Evolutionary conservation across 2,329 filamentous ascomycete genomes (phyloP).

Genomic region (Alternaria brassicicola): DNA sequence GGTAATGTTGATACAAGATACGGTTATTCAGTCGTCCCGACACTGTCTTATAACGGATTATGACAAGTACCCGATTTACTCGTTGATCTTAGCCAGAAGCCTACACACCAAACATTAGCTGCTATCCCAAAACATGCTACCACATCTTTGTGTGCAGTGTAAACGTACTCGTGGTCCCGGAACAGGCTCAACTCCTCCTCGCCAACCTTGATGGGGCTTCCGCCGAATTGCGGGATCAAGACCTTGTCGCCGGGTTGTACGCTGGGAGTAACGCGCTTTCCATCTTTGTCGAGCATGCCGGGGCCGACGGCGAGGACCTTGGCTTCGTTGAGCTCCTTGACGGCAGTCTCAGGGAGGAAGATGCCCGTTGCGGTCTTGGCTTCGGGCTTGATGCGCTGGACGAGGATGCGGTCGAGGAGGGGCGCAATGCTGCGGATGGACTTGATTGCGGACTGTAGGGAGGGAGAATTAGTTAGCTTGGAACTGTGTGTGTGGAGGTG

Average conservation of each 20-base stretch:
- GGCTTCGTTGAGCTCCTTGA: slow-evolving; percentile 98
- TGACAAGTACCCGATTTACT: slow-evolving; percentile 60
- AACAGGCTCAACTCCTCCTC: slow-evolving; percentile 97
- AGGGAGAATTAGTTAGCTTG: slow-evolving; percentile 3
- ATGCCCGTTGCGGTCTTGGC: slow-evolving; percentile 95
- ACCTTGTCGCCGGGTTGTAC: slow-evolving; percentile 88
- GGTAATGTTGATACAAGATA: slow-evolving; percentile 35
- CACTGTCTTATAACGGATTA: background rate
- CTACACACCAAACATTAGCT: slow-evolving; percentile 57
- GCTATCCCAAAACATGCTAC: background rate
- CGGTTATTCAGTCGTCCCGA: background rate
- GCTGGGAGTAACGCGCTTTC: slow-evolving; percentile 83
- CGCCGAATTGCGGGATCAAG: slow-evolving; percentile 93
- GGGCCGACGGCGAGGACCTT: slow-evolving; percentile 95
- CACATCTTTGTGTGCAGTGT: background rate
- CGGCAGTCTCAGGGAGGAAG: slow-evolving; percentile 94
- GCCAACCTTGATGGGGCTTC: slow-evolving; percentile 93
- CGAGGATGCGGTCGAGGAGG: slow-evolving; percentile 95
- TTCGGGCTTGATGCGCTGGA: slow-evolving; percentile 97
- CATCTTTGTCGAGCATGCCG: slow-evolving; percentile 83
- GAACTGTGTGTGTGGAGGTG: background rate
- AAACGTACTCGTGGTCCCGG: slow-evolving; percentile 93
- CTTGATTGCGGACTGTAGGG: slow-evolving; percentile 69
- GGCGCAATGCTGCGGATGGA: slow-evolving; percentile 94
- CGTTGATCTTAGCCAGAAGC: slow-evolving; percentile 98